Conservation (phyloP, 73 alveolate species). For the Uronychia setigera region DNA sequence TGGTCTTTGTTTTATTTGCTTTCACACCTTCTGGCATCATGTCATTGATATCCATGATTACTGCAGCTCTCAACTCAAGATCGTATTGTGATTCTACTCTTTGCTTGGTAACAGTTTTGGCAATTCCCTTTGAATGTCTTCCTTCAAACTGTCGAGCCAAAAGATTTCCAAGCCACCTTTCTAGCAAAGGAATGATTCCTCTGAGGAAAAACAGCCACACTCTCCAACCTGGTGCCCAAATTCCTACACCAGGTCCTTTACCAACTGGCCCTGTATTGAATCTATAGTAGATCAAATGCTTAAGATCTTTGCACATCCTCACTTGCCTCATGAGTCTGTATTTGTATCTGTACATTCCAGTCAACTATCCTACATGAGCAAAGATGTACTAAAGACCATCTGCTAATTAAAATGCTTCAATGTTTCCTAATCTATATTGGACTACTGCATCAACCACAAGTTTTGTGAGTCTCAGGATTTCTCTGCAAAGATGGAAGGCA, state of each 20-base stretch:
- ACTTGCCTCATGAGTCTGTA: constrained; percentile 99
- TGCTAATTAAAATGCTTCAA: constrained; percentile 99
- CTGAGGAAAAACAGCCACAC: constrained; percentile 99
- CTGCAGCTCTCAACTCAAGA: constrained; percentile 99
- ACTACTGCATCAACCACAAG: constrained; percentile 98
- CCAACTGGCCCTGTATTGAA: constrained; percentile 99
- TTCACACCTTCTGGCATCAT: constrained; percentile 99
- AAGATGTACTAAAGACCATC: constrained; percentile 99
- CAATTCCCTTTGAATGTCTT: constrained; percentile 98
- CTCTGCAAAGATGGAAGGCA: constrained; percentile 99
- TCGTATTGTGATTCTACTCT: constrained; percentile 99
- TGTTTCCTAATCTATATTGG: constrained; percentile 98
- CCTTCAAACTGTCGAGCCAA: constrained; percentile 99
- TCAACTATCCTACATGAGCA: constrained; percentile 99
- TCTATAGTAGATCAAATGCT: constrained; percentile 99
- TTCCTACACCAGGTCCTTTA: constrained; percentile 99
- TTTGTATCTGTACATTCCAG: constrained; percentile 99
- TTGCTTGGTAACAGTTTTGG: constrained; percentile 99
- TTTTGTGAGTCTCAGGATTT: constrained; percentile 98
- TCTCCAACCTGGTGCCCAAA: constrained; percentile 99
- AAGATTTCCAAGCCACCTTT: constrained; percentile 99
- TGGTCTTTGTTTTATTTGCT: constrained; percentile 99
- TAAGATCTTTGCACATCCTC: constrained; percentile 99
- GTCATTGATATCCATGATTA: constrained; percentile 98
- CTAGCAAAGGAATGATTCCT: constrained; percentile 99